These are phyloP conservation scores for Withania somnifera DNA, from an alignment of 305 asterid species.

Conservation along the genomic window DNA sequence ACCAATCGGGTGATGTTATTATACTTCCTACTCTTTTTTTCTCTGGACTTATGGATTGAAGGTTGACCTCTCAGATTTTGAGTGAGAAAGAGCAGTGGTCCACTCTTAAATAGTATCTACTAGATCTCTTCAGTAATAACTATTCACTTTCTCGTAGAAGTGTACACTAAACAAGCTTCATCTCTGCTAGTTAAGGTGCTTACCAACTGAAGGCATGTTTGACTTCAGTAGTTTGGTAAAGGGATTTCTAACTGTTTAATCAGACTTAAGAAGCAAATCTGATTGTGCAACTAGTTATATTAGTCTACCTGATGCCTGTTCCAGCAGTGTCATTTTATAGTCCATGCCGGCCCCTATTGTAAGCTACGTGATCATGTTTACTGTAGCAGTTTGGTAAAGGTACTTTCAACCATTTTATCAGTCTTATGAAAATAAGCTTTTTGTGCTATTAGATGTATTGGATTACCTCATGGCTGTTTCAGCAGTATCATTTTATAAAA, in stretches of 20 bases:
- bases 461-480: background rate
- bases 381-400: background rate
- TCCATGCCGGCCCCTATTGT: background rate
- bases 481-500: background rate
- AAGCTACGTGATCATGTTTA: background rate
- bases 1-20: background rate
- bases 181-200: background rate
- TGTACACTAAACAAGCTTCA: background rate
- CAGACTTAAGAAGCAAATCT: background rate
- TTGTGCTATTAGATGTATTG: background rate
- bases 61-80: background rate
- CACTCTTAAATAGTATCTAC: background rate
- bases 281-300: background rate
- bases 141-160: background rate
- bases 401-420: background rate
- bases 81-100: background rate
- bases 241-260: background rate
- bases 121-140: background rate
- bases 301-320: background rate
- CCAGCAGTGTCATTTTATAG: background rate
- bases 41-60: background rate
- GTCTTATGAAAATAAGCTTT: background rate
- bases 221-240: background rate
- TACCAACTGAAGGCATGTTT: background rate
- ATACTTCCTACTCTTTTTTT: background rate